Evolutionary conservation across 1,139 yeast species (phyloP).

Genomic region (Lodderomyces orthopsilosis): DNA sequence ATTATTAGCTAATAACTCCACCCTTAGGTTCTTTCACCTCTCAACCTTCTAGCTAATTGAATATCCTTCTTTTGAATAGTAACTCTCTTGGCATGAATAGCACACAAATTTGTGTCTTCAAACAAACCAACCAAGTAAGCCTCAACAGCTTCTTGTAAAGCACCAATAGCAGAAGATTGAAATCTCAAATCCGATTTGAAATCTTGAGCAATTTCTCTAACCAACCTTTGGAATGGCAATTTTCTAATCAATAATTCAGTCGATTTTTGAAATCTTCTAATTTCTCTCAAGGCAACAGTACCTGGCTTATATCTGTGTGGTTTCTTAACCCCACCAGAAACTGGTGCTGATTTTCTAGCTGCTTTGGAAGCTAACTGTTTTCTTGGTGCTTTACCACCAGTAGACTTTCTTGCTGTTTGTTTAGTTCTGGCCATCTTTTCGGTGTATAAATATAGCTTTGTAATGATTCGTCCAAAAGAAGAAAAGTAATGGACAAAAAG

Average conservation of each 20-base stretch:
- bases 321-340: constrained; percentile 51
- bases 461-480: constrained; percentile 1
- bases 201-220: constrained; percentile 50
- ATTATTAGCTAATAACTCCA: neutral
- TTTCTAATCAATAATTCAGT: constrained; percentile 52
- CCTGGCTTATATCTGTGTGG: constrained; percentile 58
- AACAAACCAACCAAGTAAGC: constrained; percentile 51
- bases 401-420: constrained; percentile 54
- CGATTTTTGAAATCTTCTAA: constrained; percentile 53
- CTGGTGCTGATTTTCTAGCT: constrained; percentile 54
- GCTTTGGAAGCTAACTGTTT: constrained; percentile 54
- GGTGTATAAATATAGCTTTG: constrained; percentile 3
- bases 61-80: constrained; percentile 54
- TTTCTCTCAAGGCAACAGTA: constrained; percentile 55
- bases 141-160: constrained; percentile 53
- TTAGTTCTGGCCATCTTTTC: constrained; percentile 49
- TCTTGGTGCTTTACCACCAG: constrained; percentile 57
- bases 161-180: constrained; percentile 52
- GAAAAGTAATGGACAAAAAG: constrained; percentile 6
- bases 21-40: constrained; percentile 48
- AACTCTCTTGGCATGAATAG: constrained; percentile 54
- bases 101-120: constrained; percentile 54
- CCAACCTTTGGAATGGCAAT: constrained; percentile 51
- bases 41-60: constrained; percentile 54
- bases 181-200: constrained; percentile 52